Evolutionary conservation across 1,139 yeast species (phyloP), one percentile per base, ranked within the genome.

Genomic region (Lodderomyces metapsilosis): DNA sequence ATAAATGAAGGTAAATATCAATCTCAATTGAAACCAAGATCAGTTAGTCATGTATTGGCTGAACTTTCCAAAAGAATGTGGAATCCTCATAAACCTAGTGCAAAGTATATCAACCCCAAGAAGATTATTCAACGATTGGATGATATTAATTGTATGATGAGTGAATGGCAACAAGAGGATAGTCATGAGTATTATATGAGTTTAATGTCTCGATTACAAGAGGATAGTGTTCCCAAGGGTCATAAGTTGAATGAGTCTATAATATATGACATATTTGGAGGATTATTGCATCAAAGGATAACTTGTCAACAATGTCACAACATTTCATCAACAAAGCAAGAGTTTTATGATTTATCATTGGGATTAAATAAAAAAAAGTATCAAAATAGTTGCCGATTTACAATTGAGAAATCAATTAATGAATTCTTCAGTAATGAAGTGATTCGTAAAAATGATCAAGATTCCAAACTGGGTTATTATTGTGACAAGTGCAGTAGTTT

Each of bases 161-260:
- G 91, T 32, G 92, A 84, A 59, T 89, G 96, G 96, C 91, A 88
- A 61, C 98, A 92, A 62, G 98, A 92, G 63, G 99, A 92, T 61
- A 86, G 96, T 1, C 99, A 92, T 62, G 99, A 92, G 62, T 92
- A 91, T 63, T 88, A 83, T 59, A 89, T 91, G 96, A 86, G 95
- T 13, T 68, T 91, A 47, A 75, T 91, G 74, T 82, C 94, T 8
- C 68, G 96, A 43, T 66, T 91, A 44, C 98, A 91, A 62, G 97
- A 91, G 59, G 97, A 91, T 58, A 77, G 88, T 6, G 89, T 94
- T 1, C 97, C 97, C 24, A 84, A 81, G 58, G 96, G 96, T 11
- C 75, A 71, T 39, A 89, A 91, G 58, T 71, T 89, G 57, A 86
- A 88, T 52, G 75, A 84, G 49, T 85, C 95, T 39, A 83, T 91